phyloP scores from a whole-genome alignment of 129 eudicot species.

The Oenanthe sinensis region DNA sequence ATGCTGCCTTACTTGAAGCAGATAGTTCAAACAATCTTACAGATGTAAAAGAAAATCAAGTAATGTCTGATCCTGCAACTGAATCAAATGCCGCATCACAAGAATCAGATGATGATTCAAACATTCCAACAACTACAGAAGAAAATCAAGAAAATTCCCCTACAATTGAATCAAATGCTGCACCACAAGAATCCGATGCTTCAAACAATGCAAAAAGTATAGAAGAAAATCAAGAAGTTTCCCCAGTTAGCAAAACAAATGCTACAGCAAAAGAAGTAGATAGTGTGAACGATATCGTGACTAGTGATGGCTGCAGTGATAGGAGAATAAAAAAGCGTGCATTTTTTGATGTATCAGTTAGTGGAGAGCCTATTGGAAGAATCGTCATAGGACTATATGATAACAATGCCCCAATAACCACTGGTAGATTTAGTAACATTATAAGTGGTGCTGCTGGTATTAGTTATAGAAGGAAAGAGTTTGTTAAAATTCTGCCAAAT shows the following conservation, averaged over 20 bases:
- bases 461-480: conserved; percentile 82
- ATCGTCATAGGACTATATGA: conserved; percentile 58
- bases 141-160: conserved; percentile 2
- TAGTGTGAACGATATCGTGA: neutral
- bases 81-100: neutral
- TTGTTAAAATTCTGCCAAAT: conserved; percentile 67
- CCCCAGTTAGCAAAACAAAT: neutral
- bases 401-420: conserved; percentile 53
- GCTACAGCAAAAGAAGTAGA: conserved; percentile 4
- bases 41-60: neutral
- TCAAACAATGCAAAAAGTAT: neutral
- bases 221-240: neutral
- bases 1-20: conserved; percentile 6
- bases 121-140: neutral
- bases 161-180: neutral
- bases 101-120: neutral
- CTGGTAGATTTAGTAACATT: conserved; percentile 53
- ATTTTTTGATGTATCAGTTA: conserved; percentile 70
- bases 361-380: conserved; percentile 70
- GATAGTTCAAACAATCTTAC: neutral
- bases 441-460: conserved; percentile 78
- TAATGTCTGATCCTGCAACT: neutral
- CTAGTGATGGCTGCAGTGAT: conserved; percentile 19
- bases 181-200: neutral
- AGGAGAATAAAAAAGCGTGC: conserved; percentile 45